Percentiles rank a stretch among this genome's conserved stretches.
Evolutionary conservation across 768 basidiomycete genomes (phyloP).

Genomic region (Lepiota subincarnata): DNA sequence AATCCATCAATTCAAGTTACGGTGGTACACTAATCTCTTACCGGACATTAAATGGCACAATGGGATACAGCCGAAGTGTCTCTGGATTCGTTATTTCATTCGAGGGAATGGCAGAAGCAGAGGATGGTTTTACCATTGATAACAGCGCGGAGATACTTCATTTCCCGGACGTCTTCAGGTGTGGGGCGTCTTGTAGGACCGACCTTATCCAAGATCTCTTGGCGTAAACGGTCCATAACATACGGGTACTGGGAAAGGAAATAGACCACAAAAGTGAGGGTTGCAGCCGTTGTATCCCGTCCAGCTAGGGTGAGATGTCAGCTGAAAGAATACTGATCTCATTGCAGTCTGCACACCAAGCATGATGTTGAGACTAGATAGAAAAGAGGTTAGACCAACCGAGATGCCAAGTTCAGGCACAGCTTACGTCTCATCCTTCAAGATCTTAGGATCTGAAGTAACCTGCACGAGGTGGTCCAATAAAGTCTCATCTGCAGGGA

Average conservation of each 20-base stretch:
- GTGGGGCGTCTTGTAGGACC: slow-evolving; percentile 42
- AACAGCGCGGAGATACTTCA: slow-evolving; percentile 63
- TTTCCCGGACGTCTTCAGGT: slow-evolving; percentile 40
- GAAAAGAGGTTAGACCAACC: background rate
- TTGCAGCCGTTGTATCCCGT: slow-evolving; percentile 42
- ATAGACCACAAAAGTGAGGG: slow-evolving; percentile 39
- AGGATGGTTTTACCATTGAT: slow-evolving; percentile 45
- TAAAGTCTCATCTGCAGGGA: slow-evolving; percentile 41
- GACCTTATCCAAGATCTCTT: slow-evolving; percentile 52
- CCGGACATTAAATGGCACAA: slow-evolving; percentile 55
- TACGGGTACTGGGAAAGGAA: slow-evolving; percentile 49
- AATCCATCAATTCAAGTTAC: background rate
- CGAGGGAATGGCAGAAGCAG: background rate
- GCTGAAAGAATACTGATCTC: background rate
- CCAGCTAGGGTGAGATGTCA: slow-evolving; percentile 26
- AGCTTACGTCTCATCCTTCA: slow-evolving; percentile 44
- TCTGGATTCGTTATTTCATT: slow-evolving; percentile 25
- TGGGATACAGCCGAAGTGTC: slow-evolving; percentile 52
- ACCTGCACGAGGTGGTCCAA: slow-evolving; percentile 53
- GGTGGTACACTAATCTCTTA: slow-evolving; percentile 13
- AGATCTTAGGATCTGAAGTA: slow-evolving; percentile 42
- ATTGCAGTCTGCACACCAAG: slow-evolving; percentile 25
- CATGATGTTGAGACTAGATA: slow-evolving; percentile 39
- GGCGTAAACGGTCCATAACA: slow-evolving; percentile 42
- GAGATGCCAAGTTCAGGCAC: background rate